A percentile compares a stretch with the other conserved stretches of the same genome.
Conservation (phyloP, 306 rosid species). For the Castanospermum australe region DNA sequence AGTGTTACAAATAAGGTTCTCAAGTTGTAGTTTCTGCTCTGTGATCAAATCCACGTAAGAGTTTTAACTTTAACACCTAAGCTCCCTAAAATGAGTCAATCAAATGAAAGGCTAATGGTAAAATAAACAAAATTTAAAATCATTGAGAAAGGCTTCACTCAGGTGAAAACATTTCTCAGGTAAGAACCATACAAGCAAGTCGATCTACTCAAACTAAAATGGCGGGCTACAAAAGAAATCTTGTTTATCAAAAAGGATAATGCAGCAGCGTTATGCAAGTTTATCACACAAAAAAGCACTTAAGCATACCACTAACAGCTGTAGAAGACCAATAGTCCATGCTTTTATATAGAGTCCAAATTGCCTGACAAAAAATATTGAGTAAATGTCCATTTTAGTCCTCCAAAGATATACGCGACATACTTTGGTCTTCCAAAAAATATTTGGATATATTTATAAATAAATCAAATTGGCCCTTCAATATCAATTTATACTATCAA, state of each 20-base stretch:
- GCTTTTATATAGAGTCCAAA: neutral
- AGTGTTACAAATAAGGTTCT: neutral
- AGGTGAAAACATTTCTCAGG: neutral
- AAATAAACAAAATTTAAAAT: conserved; percentile 10
- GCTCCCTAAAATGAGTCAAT: neutral
- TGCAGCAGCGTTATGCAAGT: neutral
- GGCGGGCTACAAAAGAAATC: neutral
- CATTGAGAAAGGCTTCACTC: neutral
- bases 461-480: no score
- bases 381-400: no score
- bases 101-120: neutral
- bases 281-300: neutral
- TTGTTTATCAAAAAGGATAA: neutral
- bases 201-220: conserved; percentile 1
- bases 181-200: neutral
- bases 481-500: no score
- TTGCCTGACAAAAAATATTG: no score
- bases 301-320: neutral
- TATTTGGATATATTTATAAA: no score
- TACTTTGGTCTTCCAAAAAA: no score
- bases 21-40: neutral
- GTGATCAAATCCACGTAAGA: neutral
- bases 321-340: neutral
- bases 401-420: no score
- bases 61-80: neutral